phyloP scores from a whole-genome alignment of 2,329 filamentous ascomycete species.

The Colletotrichum destructivum region DNA sequence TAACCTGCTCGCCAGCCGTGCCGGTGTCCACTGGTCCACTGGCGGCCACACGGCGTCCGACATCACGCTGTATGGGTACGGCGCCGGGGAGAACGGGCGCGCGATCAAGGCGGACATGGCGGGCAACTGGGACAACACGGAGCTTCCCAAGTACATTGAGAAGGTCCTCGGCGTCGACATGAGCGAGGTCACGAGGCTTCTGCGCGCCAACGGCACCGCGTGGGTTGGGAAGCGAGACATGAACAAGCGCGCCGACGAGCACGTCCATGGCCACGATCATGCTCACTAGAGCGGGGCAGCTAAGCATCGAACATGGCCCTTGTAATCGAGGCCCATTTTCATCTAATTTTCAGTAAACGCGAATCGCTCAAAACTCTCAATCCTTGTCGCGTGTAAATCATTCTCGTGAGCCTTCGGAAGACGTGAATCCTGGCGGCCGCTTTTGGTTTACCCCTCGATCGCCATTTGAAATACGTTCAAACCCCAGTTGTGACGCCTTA shows the following conservation, averaged over 20 bases:
- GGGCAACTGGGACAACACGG: constrained; percentile 47
- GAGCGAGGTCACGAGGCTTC: constrained; percentile 42
- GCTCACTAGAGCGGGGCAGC: constrained; percentile 10
- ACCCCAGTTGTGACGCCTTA: not conserved
- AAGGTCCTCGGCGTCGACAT: constrained; percentile 46
- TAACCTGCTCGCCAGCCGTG: constrained; percentile 46
- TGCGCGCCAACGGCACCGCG: constrained; percentile 45
- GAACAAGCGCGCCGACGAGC: constrained; percentile 29
- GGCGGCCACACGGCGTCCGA: constrained; percentile 49
- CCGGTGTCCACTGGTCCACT: constrained; percentile 47
- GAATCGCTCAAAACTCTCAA: too few species aligned
- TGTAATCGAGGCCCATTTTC: not conserved
- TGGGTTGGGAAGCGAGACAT: constrained; percentile 47
- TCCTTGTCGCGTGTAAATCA: too few species aligned
- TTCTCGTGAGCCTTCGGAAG: too few species aligned
- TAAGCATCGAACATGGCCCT: not conserved
- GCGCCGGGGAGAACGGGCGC: constrained; percentile 38
- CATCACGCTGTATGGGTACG: constrained; percentile 54
- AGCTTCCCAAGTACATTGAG: constrained; percentile 47
- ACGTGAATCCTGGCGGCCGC: not conserved
- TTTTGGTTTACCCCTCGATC: not conserved
- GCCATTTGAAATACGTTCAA: not conserved
- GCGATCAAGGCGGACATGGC: constrained; percentile 44
- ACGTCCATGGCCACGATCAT: constrained; percentile 33
- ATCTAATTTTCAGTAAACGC: not conserved